Base-by-base conservation (phyloP, 768 basidiomycete genomes). In the Nidula microcarpa region DNA sequence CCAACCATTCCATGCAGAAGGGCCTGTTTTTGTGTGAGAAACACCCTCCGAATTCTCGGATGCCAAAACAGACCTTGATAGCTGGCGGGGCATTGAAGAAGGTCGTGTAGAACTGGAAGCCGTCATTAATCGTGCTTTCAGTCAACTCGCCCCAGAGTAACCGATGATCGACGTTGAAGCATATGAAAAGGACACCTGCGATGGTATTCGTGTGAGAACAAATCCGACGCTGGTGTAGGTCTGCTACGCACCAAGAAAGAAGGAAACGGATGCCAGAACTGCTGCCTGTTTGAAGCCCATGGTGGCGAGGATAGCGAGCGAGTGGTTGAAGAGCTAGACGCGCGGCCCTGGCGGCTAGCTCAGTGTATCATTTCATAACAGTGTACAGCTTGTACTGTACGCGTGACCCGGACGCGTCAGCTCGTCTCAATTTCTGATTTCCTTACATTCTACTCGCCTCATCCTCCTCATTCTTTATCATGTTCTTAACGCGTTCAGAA, bases 401-500 rank as follows among this genome's bases (percentile, higher is more conserved):
- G 23, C 23, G 23, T 23, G 65, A 58, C 51, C 50, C 35, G 60
- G 54, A 62, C 63, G 69, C 67, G 66, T 71, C 17, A 49, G 51
- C 47, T 53, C 43, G 49, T 48, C 43, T 57, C 43, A 50, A 57
- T 59, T 54, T 23, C 23, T 23, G 23, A 23, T 23, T 23, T 23
- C 23, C 23, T 23, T 23, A 23, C 59, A 52, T 52, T 60, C 57
- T 61, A 55, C 57, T 49, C 56, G 54, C 60, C 60, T 58, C 62
- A 53, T 60, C 56, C 56, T 56, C 47, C 53, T 55, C 33, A 30
- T 41, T 49, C 35, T 52, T 55, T n/a, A 71, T 62, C 65, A 94
- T 94, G 92, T 94, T 94, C 70, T 81, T 93, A 72, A 94, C 92
- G 74, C 88, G 92, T 78, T 94, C 92, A 76, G 92, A 94, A 80